Base-by-base conservation (phyloP, 2,329 filamentous ascomycete species). In the Domatiomyces catenatus region DNA sequence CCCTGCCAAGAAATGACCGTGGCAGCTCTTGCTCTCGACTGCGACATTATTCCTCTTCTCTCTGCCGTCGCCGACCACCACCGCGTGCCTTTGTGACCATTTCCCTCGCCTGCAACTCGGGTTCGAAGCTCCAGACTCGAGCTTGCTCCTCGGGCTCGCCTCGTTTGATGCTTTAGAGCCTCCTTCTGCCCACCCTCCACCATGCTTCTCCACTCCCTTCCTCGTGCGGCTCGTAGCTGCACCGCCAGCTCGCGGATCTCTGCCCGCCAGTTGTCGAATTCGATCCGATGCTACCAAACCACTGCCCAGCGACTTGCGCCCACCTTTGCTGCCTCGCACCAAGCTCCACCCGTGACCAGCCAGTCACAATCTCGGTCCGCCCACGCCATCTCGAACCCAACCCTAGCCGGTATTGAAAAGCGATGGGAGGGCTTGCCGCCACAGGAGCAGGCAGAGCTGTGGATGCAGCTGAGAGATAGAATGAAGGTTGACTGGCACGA, bases 401-500 rank as follows among this genome's bases (percentile, higher is more conserved):
- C 87, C 53, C 80, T 98, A 65, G 86, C 87, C 71, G 88, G 94
- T 74, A 96, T 98, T 67, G 92, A 98, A 82, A 95, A 94, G 83
- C 80, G 92, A 76, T 98, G 92, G 92, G 92, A 98, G 76, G 80
- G 76, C 58, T 89, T 96, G 86, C 89, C 90, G 53, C 87, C 92
- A 58, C 88, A 94, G 77, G 92, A 98, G 80, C 92, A 98, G 81
- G 92, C 92, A 61, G 92, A 98, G 68, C 76, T 98, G 63, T 98
- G 92, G 92, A 98, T 98, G 92, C 77, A 84, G 62, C 77, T 98
- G 70, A 81, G 92, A 71, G 92, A 98, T 75, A 84, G 92, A 67
- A 98, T 98, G 92, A 95, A 94, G 85, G 81, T 79, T 63, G 88
- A 87, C 76, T 98, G 92, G 92, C 80, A 83, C 66, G 87, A 96